Percentiles rank a stretch among this genome's conserved stretches.
Conservation (phyloP, 129 eudicot species). For the sunflower (Helianthus annuus) region DNA sequence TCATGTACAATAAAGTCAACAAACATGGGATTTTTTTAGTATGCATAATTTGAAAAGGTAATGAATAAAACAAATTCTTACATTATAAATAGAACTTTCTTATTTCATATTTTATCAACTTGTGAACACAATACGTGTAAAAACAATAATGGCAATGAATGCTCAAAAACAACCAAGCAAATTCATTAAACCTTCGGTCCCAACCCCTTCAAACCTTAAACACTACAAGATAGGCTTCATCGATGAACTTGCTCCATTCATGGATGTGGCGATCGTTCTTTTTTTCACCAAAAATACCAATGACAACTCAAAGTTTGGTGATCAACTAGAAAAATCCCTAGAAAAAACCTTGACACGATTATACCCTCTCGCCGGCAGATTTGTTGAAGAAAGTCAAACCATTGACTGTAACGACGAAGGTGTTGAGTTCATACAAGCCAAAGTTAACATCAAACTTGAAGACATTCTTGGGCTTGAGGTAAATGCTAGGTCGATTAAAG, state of each 20-base stretch:
- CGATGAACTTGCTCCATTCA: slow-evolving; percentile 28
- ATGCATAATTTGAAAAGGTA: too few relatives aligned
- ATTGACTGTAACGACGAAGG: not conserved
- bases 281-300: slow-evolving; percentile 14
- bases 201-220: slow-evolving; percentile 23
- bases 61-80: too few relatives aligned
- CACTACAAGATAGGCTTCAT: slow-evolving; percentile 20
- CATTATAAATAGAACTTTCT: too few relatives aligned
- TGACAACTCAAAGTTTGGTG: not conserved
- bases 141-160: slow-evolving; percentile 9
- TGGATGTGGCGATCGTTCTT: slow-evolving; percentile 1
- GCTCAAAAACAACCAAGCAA: slow-evolving; percentile 22
- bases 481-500: not conserved
- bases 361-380: not conserved
- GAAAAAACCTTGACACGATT: not conserved
- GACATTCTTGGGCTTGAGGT: not conserved
- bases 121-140: not conserved
- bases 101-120: too few relatives aligned
- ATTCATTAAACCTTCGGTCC: slow-evolving; percentile 25
- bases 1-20: too few relatives aligned
- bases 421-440: too few relatives aligned
- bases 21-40: too few relatives aligned
- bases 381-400: not conserved
- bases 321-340: not conserved
- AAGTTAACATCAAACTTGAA: not conserved